Percentiles rank a stretch among this genome's conserved stretches.
phyloP scores from a whole-genome alignment of 2,329 filamentous ascomycete species.

The Magnaporthiopsis rhizophila region DNA sequence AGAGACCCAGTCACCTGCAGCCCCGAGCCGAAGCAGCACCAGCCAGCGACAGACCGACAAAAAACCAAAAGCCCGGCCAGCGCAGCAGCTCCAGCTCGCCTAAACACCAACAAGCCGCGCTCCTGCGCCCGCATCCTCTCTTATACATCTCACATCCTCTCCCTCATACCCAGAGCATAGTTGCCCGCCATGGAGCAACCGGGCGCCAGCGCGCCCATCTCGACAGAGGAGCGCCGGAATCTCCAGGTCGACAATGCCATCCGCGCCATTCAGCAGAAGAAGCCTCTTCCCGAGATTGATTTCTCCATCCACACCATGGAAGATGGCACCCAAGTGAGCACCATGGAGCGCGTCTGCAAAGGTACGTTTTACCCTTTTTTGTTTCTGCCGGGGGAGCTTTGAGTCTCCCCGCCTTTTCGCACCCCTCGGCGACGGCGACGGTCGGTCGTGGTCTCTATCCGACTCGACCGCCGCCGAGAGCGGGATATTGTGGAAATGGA shows the following conservation, averaged over 20 bases:
- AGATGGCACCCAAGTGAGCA: conserved; percentile 91
- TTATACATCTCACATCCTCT: neutral
- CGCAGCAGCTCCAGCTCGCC: neutral
- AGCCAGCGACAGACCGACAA: neutral
- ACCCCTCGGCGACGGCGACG: neutral
- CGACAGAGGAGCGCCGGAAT: conserved; percentile 39
- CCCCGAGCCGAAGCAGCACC: neutral
- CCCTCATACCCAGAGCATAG: conserved; percentile 6
- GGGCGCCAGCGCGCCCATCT: conserved; percentile 26
- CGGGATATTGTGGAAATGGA: neutral
- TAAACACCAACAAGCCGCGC: neutral
- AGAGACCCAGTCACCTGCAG: neutral
- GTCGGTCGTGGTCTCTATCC: neutral
- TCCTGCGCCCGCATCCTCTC: neutral
- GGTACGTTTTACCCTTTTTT: conserved; percentile 44
- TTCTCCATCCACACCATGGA: conserved; percentile 99
- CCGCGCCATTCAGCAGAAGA: conserved; percentile 89
- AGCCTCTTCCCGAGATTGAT: conserved; percentile 93
- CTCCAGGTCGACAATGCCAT: conserved; percentile 79
- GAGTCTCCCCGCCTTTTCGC: neutral
- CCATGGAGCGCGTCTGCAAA: conserved; percentile 94
- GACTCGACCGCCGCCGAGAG: neutral
- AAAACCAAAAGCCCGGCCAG: neutral
- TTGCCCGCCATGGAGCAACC: conserved; percentile 41
- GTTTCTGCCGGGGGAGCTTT: neutral